Evolutionary conservation across 2,329 filamentous ascomycete genomes (phyloP).

Genomic region (Teratosphaeria pseudoeucalypti): DNA sequence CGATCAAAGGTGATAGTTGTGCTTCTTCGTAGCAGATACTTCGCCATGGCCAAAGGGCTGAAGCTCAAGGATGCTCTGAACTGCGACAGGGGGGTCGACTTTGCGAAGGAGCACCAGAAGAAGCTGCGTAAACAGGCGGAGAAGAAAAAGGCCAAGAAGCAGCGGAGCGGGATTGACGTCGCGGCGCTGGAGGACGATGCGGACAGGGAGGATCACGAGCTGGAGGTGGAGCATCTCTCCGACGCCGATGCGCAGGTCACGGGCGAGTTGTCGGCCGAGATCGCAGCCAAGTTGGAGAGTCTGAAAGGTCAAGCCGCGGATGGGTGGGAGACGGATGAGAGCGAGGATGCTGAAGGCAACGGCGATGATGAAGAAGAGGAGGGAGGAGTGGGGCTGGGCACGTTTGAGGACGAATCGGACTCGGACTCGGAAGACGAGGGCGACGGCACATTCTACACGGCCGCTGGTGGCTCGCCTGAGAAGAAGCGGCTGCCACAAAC

Average conservation of each 20-base stretch:
- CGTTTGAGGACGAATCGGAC: constrained; percentile 27
- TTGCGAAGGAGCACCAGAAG: constrained; percentile 56
- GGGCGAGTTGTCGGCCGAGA: constrained; percentile 11
- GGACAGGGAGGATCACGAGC: constrained; percentile 18
- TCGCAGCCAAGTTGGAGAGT: constrained; percentile 20
- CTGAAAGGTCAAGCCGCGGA: constrained; percentile 16
- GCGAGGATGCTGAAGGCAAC: constrained; percentile 13
- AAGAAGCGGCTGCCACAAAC: constrained; percentile 4
- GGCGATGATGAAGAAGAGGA: constrained; percentile 31
- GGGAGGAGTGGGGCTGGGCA: constrained; percentile 25
- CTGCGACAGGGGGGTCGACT: constrained; percentile 51
- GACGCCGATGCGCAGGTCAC: neutral
- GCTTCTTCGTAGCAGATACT: neutral
- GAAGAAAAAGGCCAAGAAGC: constrained; percentile 34
- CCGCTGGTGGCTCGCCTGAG: constrained; percentile 3
- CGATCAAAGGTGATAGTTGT: neutral
- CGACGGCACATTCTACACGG: constrained; percentile 17
- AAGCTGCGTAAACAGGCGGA: constrained; percentile 44
- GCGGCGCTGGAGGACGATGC: constrained; percentile 17
- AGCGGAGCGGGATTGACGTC: constrained; percentile 20
- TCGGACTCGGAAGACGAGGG: constrained; percentile 26
- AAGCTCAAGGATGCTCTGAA: constrained; percentile 51
- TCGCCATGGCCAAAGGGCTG: constrained; percentile 39
- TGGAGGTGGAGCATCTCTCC: constrained; percentile 9
- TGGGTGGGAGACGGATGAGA: constrained; percentile 23